Evolutionary conservation across 805 yeast genomes (phyloP).

Genomic region (Middelhovenomyces tepae): DNA sequence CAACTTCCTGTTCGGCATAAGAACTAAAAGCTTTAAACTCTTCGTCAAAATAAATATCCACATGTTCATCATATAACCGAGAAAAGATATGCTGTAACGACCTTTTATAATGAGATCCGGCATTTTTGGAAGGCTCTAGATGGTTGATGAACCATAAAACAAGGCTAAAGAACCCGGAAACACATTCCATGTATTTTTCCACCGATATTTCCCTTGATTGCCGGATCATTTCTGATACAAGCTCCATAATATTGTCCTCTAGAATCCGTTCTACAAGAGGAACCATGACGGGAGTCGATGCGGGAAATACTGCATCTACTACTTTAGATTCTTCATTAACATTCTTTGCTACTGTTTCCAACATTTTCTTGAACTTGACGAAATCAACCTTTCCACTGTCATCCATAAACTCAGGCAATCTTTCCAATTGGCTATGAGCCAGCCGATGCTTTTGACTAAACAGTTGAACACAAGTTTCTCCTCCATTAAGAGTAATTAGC

Average conservation of each 20-base stretch:
- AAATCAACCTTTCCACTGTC: conserved; percentile 14
- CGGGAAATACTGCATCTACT: conserved; percentile 39
- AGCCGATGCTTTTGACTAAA: conserved; percentile 22
- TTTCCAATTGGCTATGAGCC: conserved; percentile 9
- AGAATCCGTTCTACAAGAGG: conserved; percentile 39
- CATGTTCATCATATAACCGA: conserved; percentile 19
- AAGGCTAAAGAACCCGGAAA: conserved; percentile 30
- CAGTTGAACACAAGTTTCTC: conserved; percentile 25
- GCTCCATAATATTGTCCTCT: conserved; percentile 23
- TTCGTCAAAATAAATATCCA: conserved; percentile 24
- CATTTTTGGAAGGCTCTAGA: conserved; percentile 22
- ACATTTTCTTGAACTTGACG: conserved; percentile 11
- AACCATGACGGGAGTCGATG: conserved; percentile 37
- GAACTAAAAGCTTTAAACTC: conserved; percentile 22
- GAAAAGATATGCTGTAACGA: conserved; percentile 18
- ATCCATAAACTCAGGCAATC: conserved; percentile 1
- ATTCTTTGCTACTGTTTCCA: conserved; percentile 26
- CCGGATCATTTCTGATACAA: conserved; percentile 19
- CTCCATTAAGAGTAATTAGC: conserved; percentile 27
- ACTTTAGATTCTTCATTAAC: conserved; percentile 33
- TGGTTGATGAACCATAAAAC: conserved; percentile 15
- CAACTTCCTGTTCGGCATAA: conserved; percentile 22
- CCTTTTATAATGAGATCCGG: conserved; percentile 30
- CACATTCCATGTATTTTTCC: conserved; percentile 27
- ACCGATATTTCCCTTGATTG: conserved; percentile 4